Conservation (phyloP, 257 asterid species). For the Knoxia roxburghii region DNA sequence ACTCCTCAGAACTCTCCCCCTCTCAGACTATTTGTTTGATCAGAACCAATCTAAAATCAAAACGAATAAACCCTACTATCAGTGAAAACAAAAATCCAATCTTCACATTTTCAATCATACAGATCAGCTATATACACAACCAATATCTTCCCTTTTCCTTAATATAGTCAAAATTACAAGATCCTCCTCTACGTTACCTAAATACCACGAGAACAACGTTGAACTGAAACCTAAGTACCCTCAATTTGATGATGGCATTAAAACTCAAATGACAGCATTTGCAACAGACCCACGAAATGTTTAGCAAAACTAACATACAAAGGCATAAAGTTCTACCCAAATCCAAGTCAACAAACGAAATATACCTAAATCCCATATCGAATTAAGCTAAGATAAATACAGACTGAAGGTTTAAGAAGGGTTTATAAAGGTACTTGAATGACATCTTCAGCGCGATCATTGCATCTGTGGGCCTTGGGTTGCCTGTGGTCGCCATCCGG, state of each 20-base stretch:
- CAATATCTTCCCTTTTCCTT: neutral
- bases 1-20: neutral
- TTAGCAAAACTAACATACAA: neutral
- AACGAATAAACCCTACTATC: neutral
- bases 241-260: neutral
- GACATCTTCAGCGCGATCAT: slow-evolving; percentile 93
- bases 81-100: neutral
- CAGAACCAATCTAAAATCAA: no score
- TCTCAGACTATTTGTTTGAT: neutral
- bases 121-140: neutral
- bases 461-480: slow-evolving; percentile 87
- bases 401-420: slow-evolving; percentile 14
- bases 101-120: neutral
- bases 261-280: neutral
- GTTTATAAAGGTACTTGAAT: slow-evolving; percentile 42
- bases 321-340: neutral
- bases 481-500: slow-evolving; percentile 59
- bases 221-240: neutral
- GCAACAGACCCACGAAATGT: neutral
- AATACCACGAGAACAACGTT: neutral
- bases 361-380: neutral
- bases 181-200: neutral
- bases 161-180: neutral
- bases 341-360: neutral
- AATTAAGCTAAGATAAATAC: neutral